Evolutionary conservation across 2,329 filamentous ascomycete genomes (phyloP).

Genomic region (Shiraia bambusicola): DNA sequence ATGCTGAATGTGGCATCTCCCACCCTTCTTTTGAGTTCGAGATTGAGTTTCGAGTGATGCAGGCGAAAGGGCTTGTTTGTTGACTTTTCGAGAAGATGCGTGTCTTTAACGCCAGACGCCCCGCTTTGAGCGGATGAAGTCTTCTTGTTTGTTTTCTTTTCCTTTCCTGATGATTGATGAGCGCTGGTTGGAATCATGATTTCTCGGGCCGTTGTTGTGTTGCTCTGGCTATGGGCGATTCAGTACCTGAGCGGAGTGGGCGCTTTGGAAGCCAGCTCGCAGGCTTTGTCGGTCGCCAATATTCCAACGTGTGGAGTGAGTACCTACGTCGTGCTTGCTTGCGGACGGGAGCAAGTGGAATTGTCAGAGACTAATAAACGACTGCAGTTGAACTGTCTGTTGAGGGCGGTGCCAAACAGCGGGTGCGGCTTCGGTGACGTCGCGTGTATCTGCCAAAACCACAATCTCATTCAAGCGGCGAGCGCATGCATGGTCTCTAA

Average conservation of each 20-base stretch:
- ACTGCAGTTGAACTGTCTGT: conserved; percentile 19
- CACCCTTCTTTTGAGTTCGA: no score
- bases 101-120: no score
- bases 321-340: not conserved
- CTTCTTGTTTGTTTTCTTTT: no score
- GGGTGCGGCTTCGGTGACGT: conserved; percentile 18
- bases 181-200: no score
- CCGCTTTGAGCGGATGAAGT: no score
- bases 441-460: conserved; percentile 18
- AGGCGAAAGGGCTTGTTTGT: no score
- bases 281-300: conserved; percentile 14
- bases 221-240: no score
- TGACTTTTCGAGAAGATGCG: no score
- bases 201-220: no score
- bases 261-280: not conserved
- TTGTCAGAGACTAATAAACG: conserved; percentile 1
- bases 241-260: no score
- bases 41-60: no score
- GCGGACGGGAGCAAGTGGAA: not conserved
- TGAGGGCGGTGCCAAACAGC: conserved; percentile 12
- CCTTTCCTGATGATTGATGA: not conserved
- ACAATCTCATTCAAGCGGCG: conserved; percentile 5
- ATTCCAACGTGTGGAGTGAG: conserved; percentile 24
- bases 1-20: no score
- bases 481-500: conserved; percentile 23